Evolutionary conservation across 257 asterid genomes (phyloP).

Genomic region (Solanum rostratum): DNA sequence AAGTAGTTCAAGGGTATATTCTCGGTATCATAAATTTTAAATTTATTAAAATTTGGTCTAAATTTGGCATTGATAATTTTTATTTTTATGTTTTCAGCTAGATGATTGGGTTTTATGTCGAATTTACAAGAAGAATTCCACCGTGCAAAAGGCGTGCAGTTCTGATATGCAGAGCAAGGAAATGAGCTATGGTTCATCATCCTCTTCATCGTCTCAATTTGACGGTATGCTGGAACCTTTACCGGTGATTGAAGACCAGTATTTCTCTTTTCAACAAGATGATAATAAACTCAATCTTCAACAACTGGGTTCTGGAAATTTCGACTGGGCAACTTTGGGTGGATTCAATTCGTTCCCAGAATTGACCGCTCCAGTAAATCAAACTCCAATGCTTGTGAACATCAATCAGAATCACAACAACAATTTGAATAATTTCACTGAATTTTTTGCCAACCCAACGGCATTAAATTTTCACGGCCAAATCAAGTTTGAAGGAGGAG

Average conservation of each 20-base stretch:
- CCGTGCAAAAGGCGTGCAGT: slow-evolving; percentile 14
- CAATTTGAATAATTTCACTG: not conserved
- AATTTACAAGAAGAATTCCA: slow-evolving; percentile 56
- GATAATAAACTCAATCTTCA: slow-evolving; percentile 35
- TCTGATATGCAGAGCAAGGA: slow-evolving; percentile 30
- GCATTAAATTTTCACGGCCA: slow-evolving; percentile 1
- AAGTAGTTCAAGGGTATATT: slow-evolving; percentile 38
- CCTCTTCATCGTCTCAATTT: slow-evolving; percentile 59
- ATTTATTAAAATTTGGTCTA: too few species aligned
- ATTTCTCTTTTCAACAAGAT: slow-evolving; percentile 23
- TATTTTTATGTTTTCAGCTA: slow-evolving; percentile 18
- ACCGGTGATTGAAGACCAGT: slow-evolving; percentile 48
- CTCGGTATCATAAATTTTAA: not conserved
- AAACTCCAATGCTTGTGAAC: slow-evolving; percentile 3
- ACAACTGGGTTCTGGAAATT: slow-evolving; percentile 41
- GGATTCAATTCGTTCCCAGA: slow-evolving; percentile 18
- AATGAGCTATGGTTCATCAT: slow-evolving; percentile 41
- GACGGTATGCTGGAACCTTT: slow-evolving; percentile 55
- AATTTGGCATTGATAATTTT: not conserved
- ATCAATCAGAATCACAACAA: not conserved
- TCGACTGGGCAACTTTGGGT: slow-evolving; percentile 73
- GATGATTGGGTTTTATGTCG: slow-evolving; percentile 86
- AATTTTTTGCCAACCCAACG: not conserved
- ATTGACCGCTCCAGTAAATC: not conserved
- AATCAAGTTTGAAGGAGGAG: not conserved